These are phyloP conservation scores for Kwoniella mangroviensis DNA, from an alignment of 768 basidiomycete genomes.

Conservation along the genomic window DNA sequence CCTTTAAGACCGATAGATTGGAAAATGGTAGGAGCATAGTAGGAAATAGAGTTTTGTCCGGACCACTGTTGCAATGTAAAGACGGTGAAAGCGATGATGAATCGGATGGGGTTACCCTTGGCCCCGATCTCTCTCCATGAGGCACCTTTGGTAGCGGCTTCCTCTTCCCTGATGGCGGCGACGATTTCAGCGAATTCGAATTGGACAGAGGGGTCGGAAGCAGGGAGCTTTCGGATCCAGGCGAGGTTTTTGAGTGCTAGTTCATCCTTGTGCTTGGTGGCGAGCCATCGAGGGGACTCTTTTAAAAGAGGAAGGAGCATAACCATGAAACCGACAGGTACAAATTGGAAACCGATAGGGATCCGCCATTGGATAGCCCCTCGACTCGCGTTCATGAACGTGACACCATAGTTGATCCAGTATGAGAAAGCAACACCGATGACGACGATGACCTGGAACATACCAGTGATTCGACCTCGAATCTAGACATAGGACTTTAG, in stretches of 20 bases:
- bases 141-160: constrained; percentile 67
- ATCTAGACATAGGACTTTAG: constrained; percentile 52
- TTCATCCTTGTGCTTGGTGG: constrained; percentile 55
- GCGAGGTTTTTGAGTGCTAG: constrained; percentile 63
- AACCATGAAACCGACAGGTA: constrained; percentile 58
- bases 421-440: constrained; percentile 78
- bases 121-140: constrained; percentile 77
- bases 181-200: constrained; percentile 69
- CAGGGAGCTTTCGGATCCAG: constrained; percentile 56
- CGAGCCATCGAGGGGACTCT: constrained; percentile 59
- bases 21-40: constrained; percentile 58
- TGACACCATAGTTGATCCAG: constrained; percentile 54
- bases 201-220: constrained; percentile 55
- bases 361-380: constrained; percentile 40
- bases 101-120: constrained; percentile 79
- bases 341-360: constrained; percentile 56
- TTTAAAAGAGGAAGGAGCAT: constrained; percentile 44
- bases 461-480: constrained; percentile 67
- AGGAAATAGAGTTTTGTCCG: constrained; percentile 70
- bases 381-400: constrained; percentile 23
- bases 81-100: constrained; percentile 69
- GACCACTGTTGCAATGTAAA: constrained; percentile 77
- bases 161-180: constrained; percentile 76
- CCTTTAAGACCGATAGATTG: constrained; percentile 51
- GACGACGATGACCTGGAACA: constrained; percentile 87